These are phyloP conservation scores for Camellia granthamiana DNA, from an alignment of 148 eudicot genomes.

Conservation along the genomic window DNA sequence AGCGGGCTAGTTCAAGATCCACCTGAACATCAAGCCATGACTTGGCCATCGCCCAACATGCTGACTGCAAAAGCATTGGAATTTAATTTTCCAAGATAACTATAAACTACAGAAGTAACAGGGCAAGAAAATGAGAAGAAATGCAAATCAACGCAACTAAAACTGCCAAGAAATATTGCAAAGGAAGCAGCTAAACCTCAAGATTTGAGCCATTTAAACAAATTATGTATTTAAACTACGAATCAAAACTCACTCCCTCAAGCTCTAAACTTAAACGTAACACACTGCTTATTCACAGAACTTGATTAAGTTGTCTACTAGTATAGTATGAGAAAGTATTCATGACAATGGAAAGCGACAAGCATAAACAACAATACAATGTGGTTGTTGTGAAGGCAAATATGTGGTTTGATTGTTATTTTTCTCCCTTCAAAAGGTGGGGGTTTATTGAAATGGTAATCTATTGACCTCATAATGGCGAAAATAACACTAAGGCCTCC, in stretches of 20 bases:
- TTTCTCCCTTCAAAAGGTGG: neutral
- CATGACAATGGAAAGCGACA: neutral
- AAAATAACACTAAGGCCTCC: neutral
- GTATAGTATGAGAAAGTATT: neutral
- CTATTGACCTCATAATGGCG: neutral
- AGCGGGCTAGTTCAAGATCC: conserved; percentile 63
- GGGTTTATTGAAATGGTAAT: neutral
- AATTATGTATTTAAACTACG: neutral
- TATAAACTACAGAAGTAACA: neutral
- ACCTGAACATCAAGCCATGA: conserved; percentile 95
- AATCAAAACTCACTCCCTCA: neutral
- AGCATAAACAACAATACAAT: neutral
- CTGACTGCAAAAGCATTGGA: conserved; percentile 58
- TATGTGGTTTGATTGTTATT: no score
- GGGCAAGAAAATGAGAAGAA: conserved; percentile 6
- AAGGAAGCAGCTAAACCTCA: neutral
- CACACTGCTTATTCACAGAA: neutral
- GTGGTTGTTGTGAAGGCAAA: neutral
- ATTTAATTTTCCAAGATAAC: neutral
- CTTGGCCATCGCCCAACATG: conserved; percentile 98
- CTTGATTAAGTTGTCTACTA: neutral
- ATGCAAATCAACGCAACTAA: neutral
- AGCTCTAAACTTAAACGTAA: neutral
- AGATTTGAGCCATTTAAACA: neutral
- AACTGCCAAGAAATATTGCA: neutral